These are phyloP conservation scores for Ensete ventricosum DNA, from an alignment of 176 grass and related monocot species.

Conservation along the genomic window DNA sequence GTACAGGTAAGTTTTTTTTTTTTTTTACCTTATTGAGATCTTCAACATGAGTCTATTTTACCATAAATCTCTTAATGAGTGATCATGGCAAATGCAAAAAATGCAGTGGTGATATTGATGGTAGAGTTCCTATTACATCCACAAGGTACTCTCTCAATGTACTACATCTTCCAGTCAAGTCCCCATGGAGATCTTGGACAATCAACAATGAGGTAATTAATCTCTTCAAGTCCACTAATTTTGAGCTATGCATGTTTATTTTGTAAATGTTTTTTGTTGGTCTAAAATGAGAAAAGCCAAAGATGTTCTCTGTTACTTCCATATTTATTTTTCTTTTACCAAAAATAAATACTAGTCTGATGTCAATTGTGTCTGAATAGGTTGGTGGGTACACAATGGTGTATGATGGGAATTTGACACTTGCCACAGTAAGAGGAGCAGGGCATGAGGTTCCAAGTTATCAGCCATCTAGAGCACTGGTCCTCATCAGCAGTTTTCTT, in stretches of 20 bases:
- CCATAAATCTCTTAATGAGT: not conserved
- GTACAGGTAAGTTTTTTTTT: slow-evolving; percentile 50
- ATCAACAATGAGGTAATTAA: slow-evolving; percentile 39
- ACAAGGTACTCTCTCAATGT: slow-evolving; percentile 70
- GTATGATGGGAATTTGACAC: slow-evolving; percentile 59
- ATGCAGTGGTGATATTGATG: slow-evolving; percentile 63
- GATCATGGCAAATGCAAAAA: not conserved
- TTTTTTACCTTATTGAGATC: not conserved
- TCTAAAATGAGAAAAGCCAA: not conserved
- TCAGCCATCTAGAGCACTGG: slow-evolving; percentile 45
- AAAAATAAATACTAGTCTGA: not conserved
- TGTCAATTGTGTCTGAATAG: slow-evolving; percentile 22
- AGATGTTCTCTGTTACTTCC: not conserved
- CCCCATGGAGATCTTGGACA: slow-evolving; percentile 59
- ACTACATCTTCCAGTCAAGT: slow-evolving; percentile 36
- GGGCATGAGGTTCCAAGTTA: slow-evolving; percentile 78
- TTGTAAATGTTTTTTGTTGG: not conserved
- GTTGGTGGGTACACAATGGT: slow-evolving; percentile 54
- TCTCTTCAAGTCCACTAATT: not conserved
- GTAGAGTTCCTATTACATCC: slow-evolving; percentile 67
- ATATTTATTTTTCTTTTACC: not conserved
- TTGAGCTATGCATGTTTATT: not conserved
- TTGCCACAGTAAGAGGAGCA: slow-evolving; percentile 83
- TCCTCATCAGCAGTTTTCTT: slow-evolving; percentile 48
- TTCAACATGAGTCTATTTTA: not conserved